These are phyloP conservation scores for Rosa hybrid DNA, from an alignment of 331 rosid genomes.

Conservation along the genomic window DNA sequence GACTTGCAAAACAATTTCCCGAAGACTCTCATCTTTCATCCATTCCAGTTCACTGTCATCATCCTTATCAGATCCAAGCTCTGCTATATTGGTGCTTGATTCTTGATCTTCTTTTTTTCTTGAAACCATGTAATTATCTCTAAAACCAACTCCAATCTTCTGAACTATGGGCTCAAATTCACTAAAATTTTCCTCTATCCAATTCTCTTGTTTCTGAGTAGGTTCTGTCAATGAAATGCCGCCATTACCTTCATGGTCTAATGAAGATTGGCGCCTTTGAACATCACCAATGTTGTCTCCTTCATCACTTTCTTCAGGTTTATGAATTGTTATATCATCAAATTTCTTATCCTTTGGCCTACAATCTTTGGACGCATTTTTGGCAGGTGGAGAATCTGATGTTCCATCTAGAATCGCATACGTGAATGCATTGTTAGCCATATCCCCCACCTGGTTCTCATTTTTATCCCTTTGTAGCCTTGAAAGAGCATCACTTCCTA, in stretches of 20 bases:
- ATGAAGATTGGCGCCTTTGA: conserved; percentile 40
- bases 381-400: conserved; percentile 38
- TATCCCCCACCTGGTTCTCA: conserved; percentile 28
- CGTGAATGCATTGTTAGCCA: conserved; percentile 19
- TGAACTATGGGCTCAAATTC: conserved; percentile 76
- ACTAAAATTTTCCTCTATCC: conserved; percentile 71
- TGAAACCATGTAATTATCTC: conserved; percentile 73
- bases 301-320: conserved; percentile 18
- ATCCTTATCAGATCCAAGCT: conserved; percentile 42
- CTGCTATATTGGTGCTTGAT: conserved; percentile 34
- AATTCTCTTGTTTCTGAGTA: conserved; percentile 50
- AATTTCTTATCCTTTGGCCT: conserved; percentile 39
- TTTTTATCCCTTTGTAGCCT: conserved; percentile 34
- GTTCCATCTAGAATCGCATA: conserved; percentile 32
- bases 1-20: conserved; percentile 84
- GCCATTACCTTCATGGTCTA: conserved; percentile 40
- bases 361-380: conserved; percentile 36
- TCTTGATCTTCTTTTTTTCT: conserved; percentile 53
- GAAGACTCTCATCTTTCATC: conserved; percentile 79
- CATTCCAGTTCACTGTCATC: conserved; percentile 79
- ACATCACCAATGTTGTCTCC: conserved; percentile 23
- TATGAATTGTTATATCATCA: conserved; percentile 30
- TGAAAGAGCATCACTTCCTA: conserved; percentile 33
- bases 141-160: conserved; percentile 78
- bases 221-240: conserved; percentile 23